Percentiles rank a stretch among this genome's conserved stretches.
Conservation (phyloP, 805 yeast species). For the Candida rishiriensis region DNA sequence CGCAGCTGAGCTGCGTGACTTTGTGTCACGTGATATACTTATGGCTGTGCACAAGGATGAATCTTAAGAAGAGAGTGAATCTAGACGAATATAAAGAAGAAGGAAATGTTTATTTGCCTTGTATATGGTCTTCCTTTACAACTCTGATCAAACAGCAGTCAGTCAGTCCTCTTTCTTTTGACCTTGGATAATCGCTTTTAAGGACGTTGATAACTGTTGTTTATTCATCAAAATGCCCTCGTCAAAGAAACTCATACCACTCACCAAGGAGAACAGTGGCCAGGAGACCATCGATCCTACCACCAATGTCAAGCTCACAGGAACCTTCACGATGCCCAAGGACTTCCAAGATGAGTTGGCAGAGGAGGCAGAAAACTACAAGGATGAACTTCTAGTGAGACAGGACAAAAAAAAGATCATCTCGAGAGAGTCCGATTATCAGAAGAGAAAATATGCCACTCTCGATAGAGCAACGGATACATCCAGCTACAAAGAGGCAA, state of each 20-base stretch:
- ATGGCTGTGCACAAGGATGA: no score
- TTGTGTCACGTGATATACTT: no score
- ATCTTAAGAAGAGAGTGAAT: no score
- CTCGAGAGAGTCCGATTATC: constrained; percentile 45
- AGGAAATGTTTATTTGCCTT: no score
- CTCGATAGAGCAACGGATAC: constrained; percentile 10
- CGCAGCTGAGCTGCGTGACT: no score
- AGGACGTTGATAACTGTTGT: no score
- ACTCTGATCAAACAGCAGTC: no score
- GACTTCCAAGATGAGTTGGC: constrained; percentile 17
- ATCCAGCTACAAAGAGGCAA: constrained; percentile 37
- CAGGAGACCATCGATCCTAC: neutral
- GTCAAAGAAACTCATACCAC: constrained; percentile 2
- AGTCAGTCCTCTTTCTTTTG: no score
- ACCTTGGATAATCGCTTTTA: no score
- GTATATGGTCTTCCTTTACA: no score
- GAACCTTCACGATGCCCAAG: constrained; percentile 20
- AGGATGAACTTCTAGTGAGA: constrained; percentile 21
- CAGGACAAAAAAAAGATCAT: constrained; percentile 24
- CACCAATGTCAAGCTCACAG: constrained; percentile 9
- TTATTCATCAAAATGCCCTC: constrained; percentile 4
- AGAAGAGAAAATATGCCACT: constrained; percentile 30
- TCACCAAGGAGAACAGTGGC: constrained; percentile 2
- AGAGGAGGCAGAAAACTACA: constrained; percentile 19
- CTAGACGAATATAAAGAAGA: no score